A percentile compares a stretch with the other conserved stretches of the same genome.
Conservation (phyloP, 176 grass and related monocot genomes). For the Bolboschoenus planiculmis region DNA sequence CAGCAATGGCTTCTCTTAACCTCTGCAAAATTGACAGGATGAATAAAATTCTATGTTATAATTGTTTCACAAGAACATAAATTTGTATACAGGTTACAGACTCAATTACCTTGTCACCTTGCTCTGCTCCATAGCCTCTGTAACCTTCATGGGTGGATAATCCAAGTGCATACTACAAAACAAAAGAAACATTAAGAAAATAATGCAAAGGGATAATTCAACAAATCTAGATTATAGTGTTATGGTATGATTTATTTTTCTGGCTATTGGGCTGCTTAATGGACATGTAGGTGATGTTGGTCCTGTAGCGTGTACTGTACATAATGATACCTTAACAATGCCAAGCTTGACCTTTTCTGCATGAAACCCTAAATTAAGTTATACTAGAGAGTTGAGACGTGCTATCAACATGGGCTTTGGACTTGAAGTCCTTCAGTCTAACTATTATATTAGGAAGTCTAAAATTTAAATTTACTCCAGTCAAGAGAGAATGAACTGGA, state of each 20-base stretch:
- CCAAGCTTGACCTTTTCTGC: background rate
- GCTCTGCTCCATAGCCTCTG: conserved; percentile 74
- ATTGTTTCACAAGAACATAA: background rate
- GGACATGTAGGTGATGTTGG: background rate
- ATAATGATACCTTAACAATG: background rate
- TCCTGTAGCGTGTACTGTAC: background rate
- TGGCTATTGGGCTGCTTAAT: background rate
- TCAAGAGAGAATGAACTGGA: background rate
- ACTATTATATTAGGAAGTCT: background rate
- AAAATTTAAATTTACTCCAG: background rate
- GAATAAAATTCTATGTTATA: background rate
- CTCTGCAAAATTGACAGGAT: conserved; percentile 28
- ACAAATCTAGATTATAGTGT: background rate
- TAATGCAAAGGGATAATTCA: background rate
- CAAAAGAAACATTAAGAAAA: background rate
- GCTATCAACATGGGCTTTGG: background rate
- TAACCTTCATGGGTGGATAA: conserved; percentile 89
- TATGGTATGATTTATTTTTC: background rate
- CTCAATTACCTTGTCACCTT: conserved; percentile 59
- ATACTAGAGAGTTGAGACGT: background rate
- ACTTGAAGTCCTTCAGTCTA: conserved; percentile 3
- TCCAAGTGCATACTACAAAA: conserved; percentile 55
- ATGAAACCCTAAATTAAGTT: background rate
- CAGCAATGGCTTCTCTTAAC: conserved; percentile 62
- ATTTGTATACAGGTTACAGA: background rate